Base-by-base conservation (phyloP, 2,329 filamentous ascomycete genomes). In the Neonectria ditissima region DNA sequence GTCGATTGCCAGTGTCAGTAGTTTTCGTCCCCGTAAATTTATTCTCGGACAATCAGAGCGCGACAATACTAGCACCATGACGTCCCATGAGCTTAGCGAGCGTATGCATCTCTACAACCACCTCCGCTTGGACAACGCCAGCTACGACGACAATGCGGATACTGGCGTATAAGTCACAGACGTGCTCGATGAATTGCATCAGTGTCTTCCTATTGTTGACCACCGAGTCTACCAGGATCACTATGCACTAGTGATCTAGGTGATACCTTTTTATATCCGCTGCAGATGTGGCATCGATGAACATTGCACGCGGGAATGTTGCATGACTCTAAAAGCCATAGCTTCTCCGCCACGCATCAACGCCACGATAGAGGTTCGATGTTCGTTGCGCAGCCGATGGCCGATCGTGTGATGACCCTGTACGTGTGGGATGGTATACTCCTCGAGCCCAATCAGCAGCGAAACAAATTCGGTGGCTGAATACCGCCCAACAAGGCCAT, bases 281-380 rank as follows among this genome's bases (percentile, higher is more conserved):
- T 0, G 80, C 74, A 4, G 52, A 5, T 1, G 67, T 72, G 2
- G 79, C 79, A 56, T 89, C 86, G 1, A 87, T 51, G 55, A 89
- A 87, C 71, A 78, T 81, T 4, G 87, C 85, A 0, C 60, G 62
- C 0, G 83, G 84, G 5, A 91, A 83, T 0, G 78, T 84, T 0
- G 87, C 80, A 66, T 86, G 48, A 91, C 78, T 0, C 87, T 87
- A 1, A 83, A 73, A 0, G 88, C 88, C 84, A 91, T 87, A 0
- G 87, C 80, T 65, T 89, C 87, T 9, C 87, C 88, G 2, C 84
- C 87, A 9, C 87, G 84, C 87, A 91, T 90, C n/a, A 90, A 65
- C 0, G 87, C 80, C 1, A 90, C 76, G 50, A 91, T 89, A 1
- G 80, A 61, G 0, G 86, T 90, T 9, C 77, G 56, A 1, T 75